phyloP scores from a whole-genome alignment of 1,284 basidiomycete species.

The Megacollybia platyphylla region DNA sequence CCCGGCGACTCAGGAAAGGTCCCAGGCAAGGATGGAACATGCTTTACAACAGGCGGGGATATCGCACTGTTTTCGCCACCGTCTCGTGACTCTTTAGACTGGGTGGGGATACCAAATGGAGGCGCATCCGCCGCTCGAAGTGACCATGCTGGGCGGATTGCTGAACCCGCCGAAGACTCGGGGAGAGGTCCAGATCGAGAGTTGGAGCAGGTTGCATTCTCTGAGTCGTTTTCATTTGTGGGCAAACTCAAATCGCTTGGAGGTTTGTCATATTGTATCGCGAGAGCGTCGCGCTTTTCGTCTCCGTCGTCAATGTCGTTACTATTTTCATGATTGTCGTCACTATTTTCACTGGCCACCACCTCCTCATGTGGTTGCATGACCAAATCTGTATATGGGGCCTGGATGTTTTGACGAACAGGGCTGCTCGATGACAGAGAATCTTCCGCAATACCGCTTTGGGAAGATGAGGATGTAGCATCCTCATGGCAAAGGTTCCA shows the following conservation, averaged over 20 bases:
- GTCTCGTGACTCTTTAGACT: background rate
- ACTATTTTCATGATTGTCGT: conserved; percentile 7
- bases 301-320: conserved; percentile 2
- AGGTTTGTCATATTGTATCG: background rate
- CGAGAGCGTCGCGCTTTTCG: background rate
- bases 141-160: conserved; percentile 11
- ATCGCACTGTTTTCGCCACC: too few relatives aligned
- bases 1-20: background rate
- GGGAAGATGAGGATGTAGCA: background rate
- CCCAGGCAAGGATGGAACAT: background rate
- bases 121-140: conserved; percentile 12
- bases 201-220: background rate
- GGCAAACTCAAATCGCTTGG: background rate
- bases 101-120: conserved; percentile 9
- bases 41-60: background rate
- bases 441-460: background rate
- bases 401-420: background rate
- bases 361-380: background rate
- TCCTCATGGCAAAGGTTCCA: background rate
- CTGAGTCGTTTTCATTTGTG: background rate
- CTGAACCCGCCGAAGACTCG: background rate
- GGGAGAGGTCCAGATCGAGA: background rate
- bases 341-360: conserved; percentile 7
- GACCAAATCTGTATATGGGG: background rate
- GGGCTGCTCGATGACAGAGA: background rate